Evolutionary conservation across 768 basidiomycete species (phyloP).

Genomic region (Rhizopogon vulgaris): DNA sequence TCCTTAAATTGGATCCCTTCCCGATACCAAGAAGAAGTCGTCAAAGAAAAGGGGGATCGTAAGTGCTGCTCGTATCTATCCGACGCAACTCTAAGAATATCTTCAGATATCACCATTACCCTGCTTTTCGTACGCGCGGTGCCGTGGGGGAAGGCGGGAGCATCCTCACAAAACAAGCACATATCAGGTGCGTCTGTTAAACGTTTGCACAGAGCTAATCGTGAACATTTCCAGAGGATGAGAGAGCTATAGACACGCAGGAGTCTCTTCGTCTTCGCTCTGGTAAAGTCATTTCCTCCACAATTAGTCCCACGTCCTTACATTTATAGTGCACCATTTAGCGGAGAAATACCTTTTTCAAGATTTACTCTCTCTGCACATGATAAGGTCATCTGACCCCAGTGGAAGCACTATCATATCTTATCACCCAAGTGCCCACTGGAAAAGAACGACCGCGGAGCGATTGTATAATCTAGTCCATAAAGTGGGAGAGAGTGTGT

Average conservation of each 20-base stretch:
- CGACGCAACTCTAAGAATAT: background rate
- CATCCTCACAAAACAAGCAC: background rate
- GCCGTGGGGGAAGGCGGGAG: conserved; percentile 15
- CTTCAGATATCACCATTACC: conserved; percentile 36
- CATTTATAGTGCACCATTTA: background rate
- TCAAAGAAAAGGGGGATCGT: conserved; percentile 24
- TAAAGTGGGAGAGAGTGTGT: background rate
- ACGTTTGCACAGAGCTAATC: background rate
- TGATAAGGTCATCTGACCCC: conserved; percentile 28
- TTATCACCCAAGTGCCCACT: conserved; percentile 3
- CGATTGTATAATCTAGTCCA: background rate
- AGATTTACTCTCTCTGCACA: conserved; percentile 41
- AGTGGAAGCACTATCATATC: conserved; percentile 2
- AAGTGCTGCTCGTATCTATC: background rate
- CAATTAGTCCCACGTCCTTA: background rate
- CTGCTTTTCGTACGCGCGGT: conserved; percentile 35
- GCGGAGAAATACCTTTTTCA: conserved; percentile 9
- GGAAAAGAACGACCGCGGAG: background rate
- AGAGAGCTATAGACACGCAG: conserved; percentile 27
- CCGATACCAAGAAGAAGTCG: conserved; percentile 24
- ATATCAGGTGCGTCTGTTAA: no score
- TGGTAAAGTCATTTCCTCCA: conserved; percentile 22
- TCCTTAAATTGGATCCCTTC: conserved; percentile 26
- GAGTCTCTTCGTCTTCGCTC: conserved; percentile 21
- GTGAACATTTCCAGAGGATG: conserved; percentile 12